Evolutionary conservation across 257 asterid species (phyloP).

Genomic region (Solanum rostratum): DNA sequence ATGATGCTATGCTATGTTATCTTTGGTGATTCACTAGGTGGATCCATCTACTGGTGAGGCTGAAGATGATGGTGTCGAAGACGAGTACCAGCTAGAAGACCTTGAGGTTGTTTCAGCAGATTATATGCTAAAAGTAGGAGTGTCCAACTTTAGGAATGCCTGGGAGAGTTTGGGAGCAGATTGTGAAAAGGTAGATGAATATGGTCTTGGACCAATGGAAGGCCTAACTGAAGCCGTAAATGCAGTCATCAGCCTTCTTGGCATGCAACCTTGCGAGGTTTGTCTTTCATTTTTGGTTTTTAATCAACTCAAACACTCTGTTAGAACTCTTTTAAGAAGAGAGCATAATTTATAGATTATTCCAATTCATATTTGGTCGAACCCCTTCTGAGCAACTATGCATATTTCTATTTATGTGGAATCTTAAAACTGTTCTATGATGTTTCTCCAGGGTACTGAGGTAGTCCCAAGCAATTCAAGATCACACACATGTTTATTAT

Average conservation of each 20-base stretch:
- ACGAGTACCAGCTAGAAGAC: conserved; percentile 95
- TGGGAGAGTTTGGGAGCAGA: conserved; percentile 90
- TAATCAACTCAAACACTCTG: background rate
- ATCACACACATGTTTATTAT: conserved; percentile 82
- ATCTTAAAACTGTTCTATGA: background rate
- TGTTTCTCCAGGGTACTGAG: conserved; percentile 71
- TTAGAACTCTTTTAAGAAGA: background rate
- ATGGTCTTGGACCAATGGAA: conserved; percentile 96
- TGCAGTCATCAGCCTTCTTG: conserved; percentile 84
- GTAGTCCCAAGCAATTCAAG: conserved; percentile 73
- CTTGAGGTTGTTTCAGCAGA: conserved; percentile 90
- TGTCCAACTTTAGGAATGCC: conserved; percentile 91
- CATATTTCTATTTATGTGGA: background rate
- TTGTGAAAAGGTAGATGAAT: conserved; percentile 70
- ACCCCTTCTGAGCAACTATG: background rate
- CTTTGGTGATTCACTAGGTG: conserved; percentile 35
- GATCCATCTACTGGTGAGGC: conserved; percentile 94
- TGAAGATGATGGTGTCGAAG: conserved; percentile 98
- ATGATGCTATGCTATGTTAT: background rate
- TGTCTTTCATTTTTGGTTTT: conserved; percentile 13
- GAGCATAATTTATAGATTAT: background rate
- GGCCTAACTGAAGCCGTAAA: conserved; percentile 79
- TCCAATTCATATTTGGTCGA: background rate
- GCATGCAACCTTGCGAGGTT: conserved; percentile 99
- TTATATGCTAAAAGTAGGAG: conserved; percentile 80